Evolutionary conservation across 495 filamentous ascomycete genomes (phyloP), one percentile per base, ranked within the genome.

Genomic region (Staphylotrichum longicolle): DNA sequence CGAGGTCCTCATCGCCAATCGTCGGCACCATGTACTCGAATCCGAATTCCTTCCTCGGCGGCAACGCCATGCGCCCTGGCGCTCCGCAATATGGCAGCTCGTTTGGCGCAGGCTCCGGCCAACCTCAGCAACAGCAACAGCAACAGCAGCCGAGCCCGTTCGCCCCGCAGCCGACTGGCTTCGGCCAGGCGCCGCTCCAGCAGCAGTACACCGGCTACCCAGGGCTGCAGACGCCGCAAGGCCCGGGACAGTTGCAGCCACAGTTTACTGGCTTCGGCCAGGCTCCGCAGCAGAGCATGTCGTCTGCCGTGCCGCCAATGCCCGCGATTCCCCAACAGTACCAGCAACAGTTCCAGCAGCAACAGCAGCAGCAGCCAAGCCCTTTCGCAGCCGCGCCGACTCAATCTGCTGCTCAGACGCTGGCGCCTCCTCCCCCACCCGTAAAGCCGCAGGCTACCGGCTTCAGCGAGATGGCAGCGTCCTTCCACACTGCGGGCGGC

Each of bases 401-500:
- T 4, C 70, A 71, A 35, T 64, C 69, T 15, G 57, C 60, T 41
- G 66, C 65, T 30, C 74, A 68, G 55, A 49, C 69, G 60, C 73
- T 61, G 63, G 75, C 64, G 57, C 63, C 69, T 61, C 78, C 68
- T 62, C 75, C 66, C 47, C 77, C 66, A 59, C 78, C 68, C 64
- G 77, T 80, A 68, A 86, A 89, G 74, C 87, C 88, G n/a, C 85
- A 85, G 58, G 78, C 85, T 61, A 91, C 88, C 8, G 82, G 82
- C 27, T 96, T 93, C 64, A 81, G 79, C 56, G 88, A 91, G 61
- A 91, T 96, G 75, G 91, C 92, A 35, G 86, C 91, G 68, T 96
- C 90, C 27, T 96, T 96, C 77, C 83, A 86, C 65, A 78, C 81
- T 42, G 80, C 82, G 10, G 74, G 76, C 7, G 66, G 78, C 50